A percentile compares a stretch with the other conserved stretches of the same genome.
phyloP scores from a whole-genome alignment of 2,329 filamentous ascomycete genomes.

The Lachnellula suecica region DNA sequence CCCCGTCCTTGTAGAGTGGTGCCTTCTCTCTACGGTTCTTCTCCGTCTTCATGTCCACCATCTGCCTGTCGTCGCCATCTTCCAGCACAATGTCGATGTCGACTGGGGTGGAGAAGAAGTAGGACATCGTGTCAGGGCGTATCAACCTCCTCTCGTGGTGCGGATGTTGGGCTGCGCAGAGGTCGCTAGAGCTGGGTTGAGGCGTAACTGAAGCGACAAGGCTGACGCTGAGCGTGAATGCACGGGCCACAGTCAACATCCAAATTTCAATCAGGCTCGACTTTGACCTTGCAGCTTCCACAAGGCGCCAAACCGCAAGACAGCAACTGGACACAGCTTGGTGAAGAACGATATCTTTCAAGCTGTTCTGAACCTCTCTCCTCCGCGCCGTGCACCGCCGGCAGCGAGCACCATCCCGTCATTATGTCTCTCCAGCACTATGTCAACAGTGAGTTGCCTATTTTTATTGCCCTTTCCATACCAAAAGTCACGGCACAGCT shows the following conservation, averaged over 20 bases:
- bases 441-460: slow-evolving; percentile 48
- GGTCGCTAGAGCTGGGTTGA: neutral
- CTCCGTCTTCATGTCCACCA: slow-evolving; percentile 97
- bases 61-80: slow-evolving; percentile 88
- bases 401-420: slow-evolving; percentile 20
- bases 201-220: slow-evolving; percentile 6
- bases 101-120: slow-evolving; percentile 96
- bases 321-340: neutral
- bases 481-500: slow-evolving; percentile 22
- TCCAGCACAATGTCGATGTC: slow-evolving; percentile 99
- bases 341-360: neutral
- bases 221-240: slow-evolving; percentile 18
- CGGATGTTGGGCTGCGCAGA: neutral
- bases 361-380: slow-evolving; percentile 8
- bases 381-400: slow-evolving; percentile 22
- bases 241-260: slow-evolving; percentile 3
- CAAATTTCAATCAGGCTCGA: slow-evolving; percentile 1
- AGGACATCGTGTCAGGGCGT: slow-evolving; percentile 65
- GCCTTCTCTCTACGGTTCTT: slow-evolving; percentile 97
- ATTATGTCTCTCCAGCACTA: slow-evolving; percentile 52
- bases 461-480: neutral
- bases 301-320: neutral
- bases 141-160: neutral
- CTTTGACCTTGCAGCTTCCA: neutral
- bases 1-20: slow-evolving; percentile 94